Evolutionary conservation across 768 basidiomycete species (phyloP), one percentile per base, ranked within the genome.

Genomic region (Tricholoma hemisulphureum): DNA sequence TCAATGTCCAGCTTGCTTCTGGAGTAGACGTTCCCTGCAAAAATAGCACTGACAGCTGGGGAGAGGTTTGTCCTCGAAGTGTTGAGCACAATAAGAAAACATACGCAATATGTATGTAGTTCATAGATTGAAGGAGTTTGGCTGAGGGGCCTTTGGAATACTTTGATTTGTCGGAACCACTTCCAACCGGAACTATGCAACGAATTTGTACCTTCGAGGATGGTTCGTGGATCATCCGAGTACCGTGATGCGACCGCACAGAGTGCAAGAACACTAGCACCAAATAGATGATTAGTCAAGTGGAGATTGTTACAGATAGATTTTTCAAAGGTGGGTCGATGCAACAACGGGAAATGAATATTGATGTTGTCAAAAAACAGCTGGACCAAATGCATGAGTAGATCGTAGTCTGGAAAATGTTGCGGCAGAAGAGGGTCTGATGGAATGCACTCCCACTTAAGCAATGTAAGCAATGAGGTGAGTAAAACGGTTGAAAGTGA

Each of bases 41-140:
- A 69, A 71, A 81, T 21, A 74, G 26, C 0, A 74, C 65, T 21
- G 69, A 69, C 43, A 83, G 51, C 82, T 83, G 59, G 4, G n/a
- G 43, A 31, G 34, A 21, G 20, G 18, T 18, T 43, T 23, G 16
- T 26, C 14, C 56, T 20, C 13, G 14, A 24, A 39, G 8, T 18
- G n/a, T n/a, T 29, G 20, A 34, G 21, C n/a, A 2, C 4, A 24
- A 14, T 5, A 72, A 72, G 4, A 70, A 45, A 49, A 66, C 81
- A 57, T 66, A 86, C 85, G 64, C 79, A 77, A 64, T 84, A 85
- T 20, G 78, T 78, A 67, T 95, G 92, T 21, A 95, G 71, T 63
- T 91, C 89, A 65, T 84, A 84, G 53, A 93, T 64, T 5, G 79
- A 75, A 2, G 87, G 82, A 11, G 80, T 78, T 0, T 82, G 76